Base-by-base conservation (phyloP, 148 eudicot genomes). In the Amaranthus hypochondriacus region DNA sequence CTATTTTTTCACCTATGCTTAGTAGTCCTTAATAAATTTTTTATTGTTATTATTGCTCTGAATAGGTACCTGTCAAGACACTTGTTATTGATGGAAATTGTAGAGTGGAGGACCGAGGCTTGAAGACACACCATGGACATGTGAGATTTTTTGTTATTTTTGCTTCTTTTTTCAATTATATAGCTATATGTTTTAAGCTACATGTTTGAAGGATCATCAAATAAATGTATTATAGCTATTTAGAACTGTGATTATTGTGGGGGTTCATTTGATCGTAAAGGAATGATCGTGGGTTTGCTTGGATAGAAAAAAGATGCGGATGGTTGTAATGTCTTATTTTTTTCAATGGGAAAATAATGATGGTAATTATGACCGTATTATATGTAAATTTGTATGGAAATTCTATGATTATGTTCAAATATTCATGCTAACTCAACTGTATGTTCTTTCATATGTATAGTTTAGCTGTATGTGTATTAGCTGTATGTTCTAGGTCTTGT, bases 91-190 rank as follows among this genome's bases (percentile, higher is more conserved):
- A 93, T 84, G 98, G 98, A 73, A 93, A 91, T 81, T 93, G 97
- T 75, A 86, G 98, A 79, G 99, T 96, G 84, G 99, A 96, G 89
- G 99, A 96, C 67, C 86, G 96, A 78, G 99, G 99, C 68, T 79
- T 96, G 89, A 96, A 96, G 89, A 90, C 97, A 42, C 99, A 96
- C 74, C 92, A 96, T 85, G 99, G 99, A 83, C 97, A 96, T 89
- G 97, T 96, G 86, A 88, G 96, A 75, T 75, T 28, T 48, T 75
- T 42, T 71, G 54, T 73, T 80, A 57, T 66, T 47, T 67, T 68
- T 13, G 48, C 69, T 58, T 66, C 49, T 73, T 62, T 62, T 5
- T 14, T 58, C n/a, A 48, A 28, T 50, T 64, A 7, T 18, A 60
- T 62, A 39, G 56, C 63, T 53, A 55, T 59, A 62, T 76, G 48